Evolutionary conservation across 495 filamentous ascomycete genomes (phyloP).

Genomic region (Hypomontagnella submonticulosa): DNA sequence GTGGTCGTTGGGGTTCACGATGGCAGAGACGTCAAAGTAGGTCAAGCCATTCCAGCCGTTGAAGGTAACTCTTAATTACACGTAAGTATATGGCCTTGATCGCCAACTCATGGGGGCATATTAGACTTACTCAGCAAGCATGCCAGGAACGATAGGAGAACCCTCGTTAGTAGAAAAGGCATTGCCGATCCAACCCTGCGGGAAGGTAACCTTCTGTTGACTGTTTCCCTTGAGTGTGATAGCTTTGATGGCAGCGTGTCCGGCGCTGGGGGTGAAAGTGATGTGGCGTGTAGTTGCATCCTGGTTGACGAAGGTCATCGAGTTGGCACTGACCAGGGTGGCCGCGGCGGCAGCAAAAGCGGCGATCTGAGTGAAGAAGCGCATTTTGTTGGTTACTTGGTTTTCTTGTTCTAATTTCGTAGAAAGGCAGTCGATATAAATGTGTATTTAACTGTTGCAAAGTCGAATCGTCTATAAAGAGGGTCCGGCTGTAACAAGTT

Average conservation of each 20-base stretch:
- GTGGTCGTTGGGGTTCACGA: conserved; percentile 60
- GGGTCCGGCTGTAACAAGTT: conserved; percentile 17
- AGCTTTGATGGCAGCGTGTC: conserved; percentile 32
- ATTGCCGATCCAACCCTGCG: conserved; percentile 60
- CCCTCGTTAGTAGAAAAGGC: conserved; percentile 57
- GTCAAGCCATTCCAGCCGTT: conserved; percentile 54
- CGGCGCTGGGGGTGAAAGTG: conserved; percentile 54
- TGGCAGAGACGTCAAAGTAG: conserved; percentile 66
- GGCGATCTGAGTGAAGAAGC: conserved; percentile 44
- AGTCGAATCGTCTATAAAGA: conserved; percentile 21
- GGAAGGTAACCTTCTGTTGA: conserved; percentile 50
- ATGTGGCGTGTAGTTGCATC: conserved; percentile 58
- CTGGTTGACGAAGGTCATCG: conserved; percentile 60
- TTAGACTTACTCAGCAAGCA: conserved; percentile 59
- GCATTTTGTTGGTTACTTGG: conserved; percentile 48
- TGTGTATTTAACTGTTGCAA: conserved; percentile 20
- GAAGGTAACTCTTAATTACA: conserved; percentile 51
- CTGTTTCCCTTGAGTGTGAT: conserved; percentile 48
- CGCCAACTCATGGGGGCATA: too few relatives aligned
- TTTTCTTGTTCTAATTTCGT: conserved; percentile 27
- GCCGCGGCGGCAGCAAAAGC: conserved; percentile 45
- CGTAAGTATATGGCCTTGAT: conserved; percentile 19
- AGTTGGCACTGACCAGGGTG: conserved; percentile 51
- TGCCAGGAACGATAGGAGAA: conserved; percentile 51
- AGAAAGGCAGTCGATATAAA: conserved; percentile 20